Conservation (phyloP, 805 yeast species). For the Kluyveromyces aestuarii region DNA sequence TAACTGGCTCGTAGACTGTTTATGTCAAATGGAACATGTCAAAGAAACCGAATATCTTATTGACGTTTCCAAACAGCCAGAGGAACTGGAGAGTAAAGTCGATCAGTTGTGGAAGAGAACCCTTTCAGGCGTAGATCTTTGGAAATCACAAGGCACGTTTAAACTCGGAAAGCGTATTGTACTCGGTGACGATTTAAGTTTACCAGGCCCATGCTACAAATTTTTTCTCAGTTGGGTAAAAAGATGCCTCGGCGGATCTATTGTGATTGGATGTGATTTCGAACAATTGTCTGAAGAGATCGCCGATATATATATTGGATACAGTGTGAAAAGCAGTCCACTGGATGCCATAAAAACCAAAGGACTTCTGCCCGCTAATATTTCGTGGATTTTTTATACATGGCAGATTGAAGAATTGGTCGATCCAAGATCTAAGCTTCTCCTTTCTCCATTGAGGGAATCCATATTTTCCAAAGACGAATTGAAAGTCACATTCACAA, state of each 20-base stretch:
- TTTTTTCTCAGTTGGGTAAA: slow-evolving; percentile 8
- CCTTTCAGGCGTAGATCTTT: not conserved
- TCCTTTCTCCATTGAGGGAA: slow-evolving; percentile 58
- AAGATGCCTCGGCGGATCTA: slow-evolving; percentile 6
- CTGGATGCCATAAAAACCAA: slow-evolving; percentile 32
- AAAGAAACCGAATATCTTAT: slow-evolving; percentile 47
- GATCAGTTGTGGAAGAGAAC: slow-evolving; percentile 2
- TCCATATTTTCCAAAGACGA: slow-evolving; percentile 43
- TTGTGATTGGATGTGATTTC: slow-evolving; percentile 2
- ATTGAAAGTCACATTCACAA: slow-evolving; percentile 59
- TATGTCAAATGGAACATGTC: slow-evolving; percentile 41
- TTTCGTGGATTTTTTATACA: slow-evolving; percentile 70
- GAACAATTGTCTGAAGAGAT: slow-evolving; percentile 10
- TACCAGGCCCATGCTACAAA: slow-evolving; percentile 3
- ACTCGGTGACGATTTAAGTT: not conserved
- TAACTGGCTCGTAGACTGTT: slow-evolving; percentile 70
- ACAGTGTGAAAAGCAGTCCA: slow-evolving; percentile 43
- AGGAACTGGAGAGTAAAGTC: slow-evolving; percentile 3
- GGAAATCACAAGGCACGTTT: not conserved
- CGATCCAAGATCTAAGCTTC: slow-evolving; percentile 43
- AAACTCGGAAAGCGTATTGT: not conserved
- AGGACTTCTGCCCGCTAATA: slow-evolving; percentile 46
- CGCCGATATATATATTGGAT: slow-evolving; percentile 51
- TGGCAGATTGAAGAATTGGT: slow-evolving; percentile 46
- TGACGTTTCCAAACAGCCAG: slow-evolving; percentile 19